Evolutionary conservation across 192 early-diverging fungal species (phyloP).

Genomic region (Backusella psychrophila): DNA sequence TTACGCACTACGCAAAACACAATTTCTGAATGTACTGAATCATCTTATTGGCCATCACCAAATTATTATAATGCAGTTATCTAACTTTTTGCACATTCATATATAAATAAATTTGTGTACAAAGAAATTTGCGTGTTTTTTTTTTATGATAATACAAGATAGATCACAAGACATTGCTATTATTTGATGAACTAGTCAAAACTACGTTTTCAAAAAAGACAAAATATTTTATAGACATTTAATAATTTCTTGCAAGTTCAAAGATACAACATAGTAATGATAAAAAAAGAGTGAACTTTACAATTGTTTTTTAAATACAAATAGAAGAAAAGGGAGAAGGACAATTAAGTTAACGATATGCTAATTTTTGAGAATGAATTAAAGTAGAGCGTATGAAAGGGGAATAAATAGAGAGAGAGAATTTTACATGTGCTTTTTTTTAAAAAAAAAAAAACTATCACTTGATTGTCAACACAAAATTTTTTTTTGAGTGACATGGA

Average conservation of each 20-base stretch:
- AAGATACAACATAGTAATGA: neutral
- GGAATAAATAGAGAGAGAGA: neutral
- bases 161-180: too few species aligned
- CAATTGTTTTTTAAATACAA: neutral
- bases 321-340: neutral
- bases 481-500: neutral
- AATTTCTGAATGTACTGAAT: neutral
- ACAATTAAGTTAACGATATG: neutral
- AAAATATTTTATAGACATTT: neutral
- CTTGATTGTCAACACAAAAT: neutral
- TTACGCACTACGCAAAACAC: neutral
- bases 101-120: neutral
- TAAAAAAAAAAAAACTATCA: neutral
- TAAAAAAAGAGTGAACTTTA: neutral
- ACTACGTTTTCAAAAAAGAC: too few species aligned
- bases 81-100: neutral
- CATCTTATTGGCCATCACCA: neutral
- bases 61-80: neutral
- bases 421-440: slow-evolving; percentile 1
- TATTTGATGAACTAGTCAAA: too few species aligned
- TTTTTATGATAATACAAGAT: neutral
- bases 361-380: neutral
- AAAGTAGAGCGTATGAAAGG: neutral
- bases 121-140: neutral
- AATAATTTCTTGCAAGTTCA: neutral